Base-by-base conservation (phyloP, 441 rosid genomes). In the Syzygium malaccense region DNA sequence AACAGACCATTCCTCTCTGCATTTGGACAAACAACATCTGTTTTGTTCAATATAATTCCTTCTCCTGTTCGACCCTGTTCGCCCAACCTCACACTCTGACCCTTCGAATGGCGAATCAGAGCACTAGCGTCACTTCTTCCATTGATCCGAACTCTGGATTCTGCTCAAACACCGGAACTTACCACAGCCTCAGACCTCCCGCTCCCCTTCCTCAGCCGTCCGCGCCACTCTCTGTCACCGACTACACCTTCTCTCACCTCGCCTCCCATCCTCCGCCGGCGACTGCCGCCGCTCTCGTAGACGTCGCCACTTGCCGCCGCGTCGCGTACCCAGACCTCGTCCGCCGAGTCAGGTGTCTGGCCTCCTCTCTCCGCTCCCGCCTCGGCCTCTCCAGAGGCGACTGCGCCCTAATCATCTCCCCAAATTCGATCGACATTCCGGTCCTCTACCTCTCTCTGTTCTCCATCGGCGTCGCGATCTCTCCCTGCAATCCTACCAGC, bases 401-500 rank as follows among this genome's bases (percentile, higher is more conserved):
- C 55, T 86, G 91, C 19, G 96, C 94, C 51, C 90, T 94, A 41
- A 41, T 94, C 54, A 88, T 92, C 90, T 92, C 93, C 53, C 92
- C 91, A 1, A 94, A 94, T 91, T 91, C 94, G 6, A 10, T 94
- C 86, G 87, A 92, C 88, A 66, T 93, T 37, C 95, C 95, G 13
- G 79, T 94, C 62, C 94, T 95, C 86, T 92, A 90, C 91, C 89
- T 92, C 68, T 87, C 96, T 55, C 95, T 95, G 80, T 64, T 95
- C 84, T 95, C 94, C 49, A 86, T 94, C 86, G 96, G 97, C 90
- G 94, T 95, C 88, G 87, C 91, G 25, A 86, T 94, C 88, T 93
- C 97, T n/a, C 94, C 96, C 18, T 86, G 88, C 33, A 94, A 94
- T 78, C 95, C 97, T 13, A 28, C 89, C 25, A 86, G 90, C 92